A percentile compares a stretch with the other conserved stretches of the same genome.
Evolutionary conservation across 192 early-diverging fungal genomes (phyloP).

Genomic region (Pilobolus umbonatus): DNA sequence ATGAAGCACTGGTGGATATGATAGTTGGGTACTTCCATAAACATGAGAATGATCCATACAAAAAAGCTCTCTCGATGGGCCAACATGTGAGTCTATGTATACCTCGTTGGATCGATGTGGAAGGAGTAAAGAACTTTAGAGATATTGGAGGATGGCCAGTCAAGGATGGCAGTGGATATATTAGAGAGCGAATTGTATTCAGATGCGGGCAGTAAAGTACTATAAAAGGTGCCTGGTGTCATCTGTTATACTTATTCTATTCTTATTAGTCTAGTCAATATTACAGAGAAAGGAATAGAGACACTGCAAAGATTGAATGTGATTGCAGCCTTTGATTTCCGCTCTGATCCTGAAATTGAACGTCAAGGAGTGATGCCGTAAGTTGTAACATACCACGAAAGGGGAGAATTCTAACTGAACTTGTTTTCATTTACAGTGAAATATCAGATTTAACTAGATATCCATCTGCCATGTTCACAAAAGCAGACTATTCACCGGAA

Average conservation of each 20-base stretch:
- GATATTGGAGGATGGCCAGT: slow-evolving; percentile 52
- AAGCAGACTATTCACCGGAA: slow-evolving; percentile 52
- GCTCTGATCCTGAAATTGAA: slow-evolving; percentile 47
- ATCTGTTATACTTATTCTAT: neutral
- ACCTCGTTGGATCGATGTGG: slow-evolving; percentile 42
- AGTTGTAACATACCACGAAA: neutral
- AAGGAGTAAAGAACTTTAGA: slow-evolving; percentile 54
- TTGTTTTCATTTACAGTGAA: slow-evolving; percentile 22
- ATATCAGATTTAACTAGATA: slow-evolving; percentile 35
- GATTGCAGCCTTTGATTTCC: slow-evolving; percentile 48
- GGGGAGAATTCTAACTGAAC: neutral
- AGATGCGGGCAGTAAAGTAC: slow-evolving; percentile 44
- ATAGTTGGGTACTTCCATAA: slow-evolving; percentile 36
- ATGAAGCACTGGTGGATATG: slow-evolving; percentile 31
- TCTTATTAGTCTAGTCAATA: slow-evolving; percentile 35
- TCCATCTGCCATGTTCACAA: slow-evolving; percentile 46
- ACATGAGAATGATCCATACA: slow-evolving; percentile 19
- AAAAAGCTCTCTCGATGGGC: slow-evolving; percentile 16
- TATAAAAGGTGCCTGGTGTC: neutral
- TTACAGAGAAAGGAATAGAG: slow-evolving; percentile 38
- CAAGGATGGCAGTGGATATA: slow-evolving; percentile 40
- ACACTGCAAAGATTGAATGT: slow-evolving; percentile 45
- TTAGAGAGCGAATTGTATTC: slow-evolving; percentile 44
- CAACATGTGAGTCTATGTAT: slow-evolving; percentile 22
- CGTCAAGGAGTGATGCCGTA: slow-evolving; percentile 40